Conservation (phyloP, 2,329 filamentous ascomycete genomes). For the Microdochium nivale region DNA sequence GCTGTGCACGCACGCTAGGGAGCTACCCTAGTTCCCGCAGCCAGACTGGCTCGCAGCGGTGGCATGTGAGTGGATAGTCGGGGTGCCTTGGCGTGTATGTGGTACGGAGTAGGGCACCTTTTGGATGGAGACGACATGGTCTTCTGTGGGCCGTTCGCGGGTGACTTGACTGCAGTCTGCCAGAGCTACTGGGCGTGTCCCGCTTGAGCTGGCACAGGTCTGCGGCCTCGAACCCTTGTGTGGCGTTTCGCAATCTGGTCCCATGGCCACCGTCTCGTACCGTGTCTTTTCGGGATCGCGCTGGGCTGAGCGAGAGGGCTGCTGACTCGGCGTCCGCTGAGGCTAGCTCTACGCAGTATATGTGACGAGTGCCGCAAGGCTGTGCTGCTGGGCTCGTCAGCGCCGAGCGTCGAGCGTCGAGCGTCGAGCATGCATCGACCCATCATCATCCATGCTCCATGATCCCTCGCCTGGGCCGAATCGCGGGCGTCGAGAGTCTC, state of each 20-base stretch:
- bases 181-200: too few species aligned
- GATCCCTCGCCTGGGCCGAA: background rate
- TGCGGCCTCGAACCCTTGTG: too few species aligned
- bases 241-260: too few species aligned
- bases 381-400: too few species aligned
- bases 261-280: too few species aligned
- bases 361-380: background rate
- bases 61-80: background rate
- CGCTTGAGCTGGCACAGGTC: too few species aligned
- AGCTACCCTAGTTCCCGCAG: background rate
- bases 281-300: too few species aligned
- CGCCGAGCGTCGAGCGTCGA: too few species aligned
- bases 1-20: background rate
- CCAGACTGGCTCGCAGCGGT: background rate
- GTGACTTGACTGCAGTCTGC: background rate
- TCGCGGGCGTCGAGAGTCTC: background rate
- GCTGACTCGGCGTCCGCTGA: too few species aligned
- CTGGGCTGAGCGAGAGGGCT: too few species aligned
- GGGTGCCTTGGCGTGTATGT: background rate
- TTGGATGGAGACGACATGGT: background rate
- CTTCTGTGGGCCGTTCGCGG: background rate
- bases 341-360: too few species aligned
- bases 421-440: background rate
- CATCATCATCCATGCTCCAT: too few species aligned
- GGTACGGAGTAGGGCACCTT: background rate